Evolutionary conservation across 139 green algal genomes (phyloP).

Genomic region (Tetraselmis chui): DNA sequence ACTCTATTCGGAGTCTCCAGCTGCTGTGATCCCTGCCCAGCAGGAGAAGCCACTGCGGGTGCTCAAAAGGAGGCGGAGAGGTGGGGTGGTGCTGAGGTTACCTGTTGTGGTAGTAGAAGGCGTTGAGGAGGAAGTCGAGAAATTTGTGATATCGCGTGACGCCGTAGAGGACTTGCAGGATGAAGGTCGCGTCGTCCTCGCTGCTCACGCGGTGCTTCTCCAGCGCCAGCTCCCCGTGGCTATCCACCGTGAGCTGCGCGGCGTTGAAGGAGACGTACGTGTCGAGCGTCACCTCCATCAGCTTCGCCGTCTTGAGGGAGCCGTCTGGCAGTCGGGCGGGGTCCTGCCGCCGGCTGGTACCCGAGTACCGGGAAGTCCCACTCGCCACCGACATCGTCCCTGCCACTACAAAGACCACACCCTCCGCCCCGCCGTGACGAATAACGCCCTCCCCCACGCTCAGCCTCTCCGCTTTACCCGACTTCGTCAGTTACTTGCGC

Average conservation of each 20-base stretch:
- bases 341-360: neutral
- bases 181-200: constrained; percentile 35
- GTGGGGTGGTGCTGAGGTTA: no score
- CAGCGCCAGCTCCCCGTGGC: constrained; percentile 20
- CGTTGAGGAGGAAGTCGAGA: constrained; percentile 35
- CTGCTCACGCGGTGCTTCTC: constrained; percentile 12
- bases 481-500: no score
- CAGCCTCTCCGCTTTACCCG: no score
- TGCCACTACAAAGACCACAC: no score
- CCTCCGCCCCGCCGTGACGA: no score
- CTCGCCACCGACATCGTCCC: neutral
- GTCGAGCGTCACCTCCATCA: constrained; percentile 6
- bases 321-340: neutral
- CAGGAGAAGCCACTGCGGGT: no score
- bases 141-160: constrained; percentile 35
- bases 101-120: constrained; percentile 49
- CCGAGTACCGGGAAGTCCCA: no score
- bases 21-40: no score
- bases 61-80: no score
- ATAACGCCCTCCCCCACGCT: no score
- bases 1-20: no score
- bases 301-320: neutral
- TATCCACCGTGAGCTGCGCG: constrained; percentile 19
- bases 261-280: constrained; percentile 20
- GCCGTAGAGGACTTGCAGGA: constrained; percentile 44